A percentile compares a stretch with the other conserved stretches of the same genome.
Conservation (phyloP, 2,329 filamentous ascomycete species). For the Xylaria sp. region DNA sequence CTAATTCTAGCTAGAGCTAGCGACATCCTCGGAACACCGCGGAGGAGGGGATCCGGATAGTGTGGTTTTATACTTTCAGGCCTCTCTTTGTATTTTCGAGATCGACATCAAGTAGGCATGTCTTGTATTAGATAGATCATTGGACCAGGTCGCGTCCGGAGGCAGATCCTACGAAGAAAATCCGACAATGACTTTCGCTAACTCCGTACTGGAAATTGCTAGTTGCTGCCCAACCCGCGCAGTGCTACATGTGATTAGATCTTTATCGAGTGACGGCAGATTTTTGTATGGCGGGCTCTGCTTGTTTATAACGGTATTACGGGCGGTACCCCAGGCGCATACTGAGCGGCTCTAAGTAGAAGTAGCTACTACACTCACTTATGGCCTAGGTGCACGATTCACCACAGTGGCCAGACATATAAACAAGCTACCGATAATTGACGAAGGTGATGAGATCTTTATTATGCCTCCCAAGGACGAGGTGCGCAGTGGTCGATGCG, state of each 20-base stretch:
- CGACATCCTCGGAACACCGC: neutral
- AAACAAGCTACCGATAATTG: no score
- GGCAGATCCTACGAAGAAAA: neutral
- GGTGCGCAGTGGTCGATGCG: no score
- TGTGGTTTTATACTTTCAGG: neutral
- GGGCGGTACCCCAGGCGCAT: no score
- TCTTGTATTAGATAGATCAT: neutral
- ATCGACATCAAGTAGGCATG: constrained; percentile 7
- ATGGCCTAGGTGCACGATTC: no score
- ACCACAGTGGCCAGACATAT: no score
- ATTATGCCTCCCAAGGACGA: no score
- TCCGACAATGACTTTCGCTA: neutral
- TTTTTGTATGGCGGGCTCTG: no score
- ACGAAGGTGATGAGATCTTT: no score
- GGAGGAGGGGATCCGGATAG: neutral
- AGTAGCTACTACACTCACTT: no score
- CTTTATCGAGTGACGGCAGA: neutral
- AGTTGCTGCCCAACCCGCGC: no score
- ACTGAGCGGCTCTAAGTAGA: no score
- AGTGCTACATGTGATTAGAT: neutral
- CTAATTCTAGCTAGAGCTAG: neutral
- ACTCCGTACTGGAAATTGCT: neutral
- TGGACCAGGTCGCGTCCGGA: neutral
- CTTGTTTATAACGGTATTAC: no score
- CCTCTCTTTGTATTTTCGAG: neutral